Evolutionary conservation across 2,329 filamentous ascomycete species (phyloP).

Genomic region (Cercospora brassicicola): DNA sequence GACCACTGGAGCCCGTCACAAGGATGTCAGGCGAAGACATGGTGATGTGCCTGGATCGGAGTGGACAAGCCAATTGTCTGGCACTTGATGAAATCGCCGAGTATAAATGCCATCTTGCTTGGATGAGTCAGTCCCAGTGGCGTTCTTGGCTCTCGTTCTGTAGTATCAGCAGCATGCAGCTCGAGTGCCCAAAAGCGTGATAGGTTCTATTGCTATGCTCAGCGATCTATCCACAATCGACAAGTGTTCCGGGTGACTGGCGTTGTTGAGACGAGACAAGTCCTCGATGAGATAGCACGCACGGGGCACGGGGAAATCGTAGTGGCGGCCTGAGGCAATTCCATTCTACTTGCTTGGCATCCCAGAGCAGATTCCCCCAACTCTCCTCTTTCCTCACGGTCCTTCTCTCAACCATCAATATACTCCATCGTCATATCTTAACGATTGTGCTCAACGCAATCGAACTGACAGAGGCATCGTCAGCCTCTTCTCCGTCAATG

Average conservation of each 20-base stretch:
- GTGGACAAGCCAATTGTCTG: neutral
- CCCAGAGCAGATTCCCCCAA: neutral
- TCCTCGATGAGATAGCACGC: neutral
- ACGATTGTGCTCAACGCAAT: neutral
- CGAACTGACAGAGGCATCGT: neutral
- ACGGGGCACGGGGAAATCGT: neutral
- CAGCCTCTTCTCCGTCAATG: neutral
- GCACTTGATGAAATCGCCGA: neutral
- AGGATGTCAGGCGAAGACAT: slow-evolving; percentile 21
- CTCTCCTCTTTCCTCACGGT: neutral
- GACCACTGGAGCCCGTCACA: slow-evolving; percentile 25
- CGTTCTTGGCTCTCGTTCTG: neutral
- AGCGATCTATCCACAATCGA: neutral
- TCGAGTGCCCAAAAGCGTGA: neutral
- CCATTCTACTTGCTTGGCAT: neutral
- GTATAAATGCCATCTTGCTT: neutral
- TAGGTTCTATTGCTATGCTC: neutral
- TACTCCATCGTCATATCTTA: neutral
- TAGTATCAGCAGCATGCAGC: neutral
- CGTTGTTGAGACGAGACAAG: neutral
- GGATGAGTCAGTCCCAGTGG: neutral
- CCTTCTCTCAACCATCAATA: neutral
- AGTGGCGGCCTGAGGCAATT: neutral
- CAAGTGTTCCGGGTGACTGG: too few relatives aligned
- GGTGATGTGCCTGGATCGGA: neutral